These are phyloP conservation scores for Colletotrichum melonis DNA, from an alignment of 2,329 filamentous ascomycete genomes.

Conservation along the genomic window DNA sequence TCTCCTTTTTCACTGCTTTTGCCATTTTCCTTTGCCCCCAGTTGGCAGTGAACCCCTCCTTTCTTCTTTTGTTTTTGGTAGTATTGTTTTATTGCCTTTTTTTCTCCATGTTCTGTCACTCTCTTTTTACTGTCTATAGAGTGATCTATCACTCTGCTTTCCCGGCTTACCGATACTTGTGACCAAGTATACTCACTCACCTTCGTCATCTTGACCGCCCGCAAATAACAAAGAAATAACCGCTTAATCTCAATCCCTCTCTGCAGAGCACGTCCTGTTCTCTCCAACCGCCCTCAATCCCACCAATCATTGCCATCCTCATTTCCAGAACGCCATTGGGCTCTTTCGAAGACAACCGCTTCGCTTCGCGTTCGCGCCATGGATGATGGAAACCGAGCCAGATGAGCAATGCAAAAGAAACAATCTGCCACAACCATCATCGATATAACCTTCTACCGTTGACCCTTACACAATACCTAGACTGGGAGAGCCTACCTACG, in stretches of 20 bases:
- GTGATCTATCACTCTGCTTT: too few species aligned
- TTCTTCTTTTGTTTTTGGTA: neutral
- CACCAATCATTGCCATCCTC: neutral
- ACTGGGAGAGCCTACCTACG: too few species aligned
- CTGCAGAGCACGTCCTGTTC: neutral
- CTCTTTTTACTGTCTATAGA: too few species aligned
- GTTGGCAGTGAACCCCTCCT: neutral
- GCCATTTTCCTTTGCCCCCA: neutral
- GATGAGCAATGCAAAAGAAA: neutral
- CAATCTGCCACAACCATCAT: neutral
- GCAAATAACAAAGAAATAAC: neutral
- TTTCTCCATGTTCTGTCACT: neutral
- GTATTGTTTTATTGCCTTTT: neutral
- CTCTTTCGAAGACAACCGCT: neutral
- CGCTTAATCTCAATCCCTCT: neutral
- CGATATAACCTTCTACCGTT: neutral
- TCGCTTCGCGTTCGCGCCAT: neutral
- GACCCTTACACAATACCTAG: neutral
- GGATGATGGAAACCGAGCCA: neutral
- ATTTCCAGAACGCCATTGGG: neutral
- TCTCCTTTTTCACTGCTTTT: constrained; percentile 16
- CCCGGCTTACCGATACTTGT: too few species aligned
- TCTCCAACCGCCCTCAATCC: neutral
- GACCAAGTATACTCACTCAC: neutral
- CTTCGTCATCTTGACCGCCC: neutral